Base-by-base conservation (phyloP, 1,139 yeast species). In the Candida anutae region DNA sequence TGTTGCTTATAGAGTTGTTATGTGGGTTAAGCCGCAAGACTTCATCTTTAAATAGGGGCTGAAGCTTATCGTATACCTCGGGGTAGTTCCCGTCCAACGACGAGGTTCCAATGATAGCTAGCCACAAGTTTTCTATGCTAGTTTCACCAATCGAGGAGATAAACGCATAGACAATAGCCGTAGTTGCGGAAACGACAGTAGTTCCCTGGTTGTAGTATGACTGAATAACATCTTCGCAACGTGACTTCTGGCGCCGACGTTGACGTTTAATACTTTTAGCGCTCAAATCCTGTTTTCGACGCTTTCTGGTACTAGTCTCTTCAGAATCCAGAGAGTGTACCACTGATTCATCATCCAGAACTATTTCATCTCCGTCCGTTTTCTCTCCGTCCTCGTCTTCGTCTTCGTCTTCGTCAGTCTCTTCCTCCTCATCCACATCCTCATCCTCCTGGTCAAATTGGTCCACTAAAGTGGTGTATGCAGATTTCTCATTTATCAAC, bases 71-170 rank as follows among this genome's bases (percentile, higher is more conserved):
- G 51, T 87, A 88, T 1, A 87, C 77, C 33, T 77, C 81, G 3
- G 95, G 90, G 42, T 78, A 77, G 36, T 74, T 74, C 15, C 69
- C 66, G 40, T 84, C 93, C 22, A 87, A 56, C 1, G 96, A 80
- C 0, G 94, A 78, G 2, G 94, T 77, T 1, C 98, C 98, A 6
- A 90, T 72, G 3, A 90, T 79, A 1, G 95, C 73, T 5, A 87
- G 62, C 99, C 99, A 93, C 28, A 93, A 57, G 35, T 63, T 67
- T 17, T 78, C 81, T 15, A 78, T 58, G 35, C 51, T 59, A 13
- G 71, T 62, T 38, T 66, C 73, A 18, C 72, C 96, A 27, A 90
- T 73, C 11, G 79, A 66, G 0, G 95, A 76, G 15, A 88, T 54
- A 28, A 90, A 59, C 1, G 94, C 78, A 53, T 90, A 90, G 4